Evolutionary conservation across 805 yeast genomes (phyloP), one percentile per base, ranked within the genome.

Genomic region (Starmerella kuoi): DNA sequence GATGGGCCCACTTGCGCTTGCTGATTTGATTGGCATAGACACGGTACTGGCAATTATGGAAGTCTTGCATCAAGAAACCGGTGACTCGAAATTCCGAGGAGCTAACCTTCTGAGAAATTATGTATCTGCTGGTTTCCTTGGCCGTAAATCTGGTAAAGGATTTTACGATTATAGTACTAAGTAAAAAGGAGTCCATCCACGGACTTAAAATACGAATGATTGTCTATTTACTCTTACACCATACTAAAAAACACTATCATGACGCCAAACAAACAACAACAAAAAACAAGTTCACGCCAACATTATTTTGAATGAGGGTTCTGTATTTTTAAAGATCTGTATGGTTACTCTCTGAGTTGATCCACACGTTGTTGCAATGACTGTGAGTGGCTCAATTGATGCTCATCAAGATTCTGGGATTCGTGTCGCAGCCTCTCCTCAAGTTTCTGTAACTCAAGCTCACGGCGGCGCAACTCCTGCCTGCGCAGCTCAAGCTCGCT

Each of bases 391-490:
- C 4, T 61, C 58, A 21, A 69, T 66, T 31, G 35, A 8, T 20
- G 36, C 36, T 38, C 20, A 3, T 33, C 19, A 19, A 42, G 36
- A 31, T 33, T 35, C 38, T 42, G 44, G 5, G 79, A 73, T 58
- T 77, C 84, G 35, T 67, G 69, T 46, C 73, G 71, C 51, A 79
- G 66, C 55, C 84, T 66, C 55, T 73, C 78, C 56, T 77, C 95
- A 52, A 85, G 80, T 51, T 80, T 88, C 54, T 76, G 77, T 58
- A 85, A 70, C 61, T 86, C 95, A 55, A 76, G 73, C 61, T 86
- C 96, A 57, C 94, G 74, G 51, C 77, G 81, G 58, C 81, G 69
- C 47, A 86, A 72, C 61, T 86, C 95, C 56, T 78, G 77, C 53
- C 91, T 72, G 67, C 86, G 83, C 59, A 71, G 69, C 57, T 80